phyloP scores from a whole-genome alignment of 768 basidiomycete genomes.

The Phylloporus scabripes region DNA sequence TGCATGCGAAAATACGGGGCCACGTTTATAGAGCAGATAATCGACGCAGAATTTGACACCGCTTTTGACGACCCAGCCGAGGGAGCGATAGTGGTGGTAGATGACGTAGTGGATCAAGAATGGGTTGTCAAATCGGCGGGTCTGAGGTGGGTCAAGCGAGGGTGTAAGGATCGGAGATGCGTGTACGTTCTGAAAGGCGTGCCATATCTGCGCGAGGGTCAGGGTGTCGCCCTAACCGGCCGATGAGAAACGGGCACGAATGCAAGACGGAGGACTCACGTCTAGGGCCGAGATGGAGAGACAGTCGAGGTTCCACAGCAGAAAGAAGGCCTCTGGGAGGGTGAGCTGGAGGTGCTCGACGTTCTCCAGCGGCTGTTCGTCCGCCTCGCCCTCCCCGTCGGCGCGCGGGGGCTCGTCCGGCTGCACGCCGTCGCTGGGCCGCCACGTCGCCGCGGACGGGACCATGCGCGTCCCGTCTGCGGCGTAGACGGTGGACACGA shows the following conservation, averaged over 20 bases:
- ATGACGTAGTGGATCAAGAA: constrained; percentile 86
- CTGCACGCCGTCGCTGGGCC: constrained; percentile 36
- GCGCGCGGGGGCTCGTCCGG: constrained; percentile 11
- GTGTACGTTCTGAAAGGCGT: constrained; percentile 54
- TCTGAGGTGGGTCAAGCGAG: constrained; percentile 17
- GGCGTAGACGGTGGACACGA: constrained; percentile 55
- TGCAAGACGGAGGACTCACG: constrained; percentile 37
- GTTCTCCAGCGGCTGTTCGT: constrained; percentile 56
- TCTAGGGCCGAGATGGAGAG: constrained; percentile 63
- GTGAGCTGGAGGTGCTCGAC: constrained; percentile 90
- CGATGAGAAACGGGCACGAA: not conserved
- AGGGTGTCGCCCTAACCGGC: constrained; percentile 46
- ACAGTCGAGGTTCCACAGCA: constrained; percentile 80
- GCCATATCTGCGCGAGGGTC: constrained; percentile 56
- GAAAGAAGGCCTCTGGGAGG: constrained; percentile 84
- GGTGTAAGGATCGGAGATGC: constrained; percentile 34
- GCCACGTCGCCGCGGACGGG: constrained; percentile 80
- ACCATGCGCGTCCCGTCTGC: constrained; percentile 44
- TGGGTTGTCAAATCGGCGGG: constrained; percentile 76
- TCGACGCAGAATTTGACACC: constrained; percentile 98
- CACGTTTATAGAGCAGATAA: constrained; percentile 88
- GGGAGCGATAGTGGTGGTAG: constrained; percentile 92
- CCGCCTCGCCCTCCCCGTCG: constrained; percentile 31
- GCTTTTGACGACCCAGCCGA: constrained; percentile 95
- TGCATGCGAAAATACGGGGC: constrained; percentile 92